Evolutionary conservation across 352 stramenopile genomes (phyloP), one percentile per base, ranked within the genome.

Genomic region (Phytophthora hibernalis): DNA sequence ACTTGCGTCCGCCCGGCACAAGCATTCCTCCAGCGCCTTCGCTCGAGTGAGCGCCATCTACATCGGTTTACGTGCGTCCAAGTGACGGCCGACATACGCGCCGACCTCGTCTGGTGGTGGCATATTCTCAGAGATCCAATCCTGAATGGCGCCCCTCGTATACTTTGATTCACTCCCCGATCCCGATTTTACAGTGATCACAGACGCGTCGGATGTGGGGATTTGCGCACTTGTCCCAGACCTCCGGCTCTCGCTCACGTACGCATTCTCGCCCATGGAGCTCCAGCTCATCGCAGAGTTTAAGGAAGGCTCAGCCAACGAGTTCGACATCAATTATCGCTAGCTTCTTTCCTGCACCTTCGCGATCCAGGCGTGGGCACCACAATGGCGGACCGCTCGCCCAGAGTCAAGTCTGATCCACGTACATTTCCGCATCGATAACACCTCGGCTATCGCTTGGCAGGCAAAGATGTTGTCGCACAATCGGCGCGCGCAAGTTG

Each of bases 21-120:
- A 5, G 13, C 16, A 1, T 44, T 44, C 37, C n/a, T 44, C 16
- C 16, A 44, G n/a, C 37, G 37, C 6, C 37, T 44, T 6, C 37
- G 15, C 5, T 0, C 1, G 3, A 22, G n/a, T 4, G 37, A 44
- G n/a, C 15, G 15, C 5, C 37, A 11, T 5, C 37, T 44, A 3
- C 16, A 20, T 16, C 37, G 16, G 1, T 44, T 16, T 16, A 2
- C 37, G 13, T 9, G 11, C 11, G 13, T 38, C 18, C 13, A 3
- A 5, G 1, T 38, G 2, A 6, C 16, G 5, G 16, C 37, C 15
- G 16, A 22, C 37, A 52, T 55, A 24, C 37, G 15, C 8, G 5
- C 21, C 1, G 53, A 73, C 31, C 43, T 74, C 0, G 3, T 1
- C 2, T 74, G 67, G 56, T 70, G 67, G 60, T 61, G 22, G 30